Conservation (phyloP, 371 early-diverging fungal species). For the Mucor ambiguus region DNA sequence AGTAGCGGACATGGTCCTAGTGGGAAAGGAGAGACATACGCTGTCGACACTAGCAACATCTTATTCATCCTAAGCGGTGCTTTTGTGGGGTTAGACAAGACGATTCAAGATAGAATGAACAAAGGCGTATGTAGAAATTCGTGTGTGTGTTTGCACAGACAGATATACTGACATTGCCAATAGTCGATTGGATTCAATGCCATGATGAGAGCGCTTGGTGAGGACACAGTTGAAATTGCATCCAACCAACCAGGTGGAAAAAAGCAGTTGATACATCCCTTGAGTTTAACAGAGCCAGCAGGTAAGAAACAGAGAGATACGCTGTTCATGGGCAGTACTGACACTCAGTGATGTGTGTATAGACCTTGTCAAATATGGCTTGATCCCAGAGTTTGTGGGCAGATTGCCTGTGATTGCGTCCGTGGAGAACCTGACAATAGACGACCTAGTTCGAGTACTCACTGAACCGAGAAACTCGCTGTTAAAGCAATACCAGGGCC, state of each 20-base stretch:
- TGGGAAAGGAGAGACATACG: slow-evolving; percentile 75
- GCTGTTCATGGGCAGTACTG: background rate
- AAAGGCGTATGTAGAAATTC: slow-evolving; percentile 58
- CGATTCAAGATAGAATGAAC: slow-evolving; percentile 76
- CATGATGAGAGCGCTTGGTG: slow-evolving; percentile 37
- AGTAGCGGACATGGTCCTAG: background rate
- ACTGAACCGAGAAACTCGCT: slow-evolving; percentile 86
- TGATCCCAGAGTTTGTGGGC: slow-evolving; percentile 92
- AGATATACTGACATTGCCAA: background rate
- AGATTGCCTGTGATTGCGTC: slow-evolving; percentile 82
- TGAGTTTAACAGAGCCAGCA: slow-evolving; percentile 68
- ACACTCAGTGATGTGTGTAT: background rate
- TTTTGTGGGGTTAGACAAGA: slow-evolving; percentile 86
- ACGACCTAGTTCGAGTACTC: slow-evolving; percentile 75
- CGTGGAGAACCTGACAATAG: slow-evolving; percentile 68
- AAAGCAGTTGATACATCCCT: slow-evolving; percentile 35
- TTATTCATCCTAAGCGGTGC: slow-evolving; percentile 91
- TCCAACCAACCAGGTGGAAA: background rate
- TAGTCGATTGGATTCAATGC: slow-evolving; percentile 79
- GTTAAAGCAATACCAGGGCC: slow-evolving; percentile 78
- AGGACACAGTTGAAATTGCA: slow-evolving; percentile 9
- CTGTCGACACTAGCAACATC: slow-evolving; percentile 90
- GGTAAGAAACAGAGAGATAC: too few relatives aligned
- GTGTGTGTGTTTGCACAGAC: background rate
- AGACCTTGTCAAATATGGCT: slow-evolving; percentile 85